Evolutionary conservation across 106 monocot species (phyloP).

Genomic region (Phalaenopsis equestris): DNA sequence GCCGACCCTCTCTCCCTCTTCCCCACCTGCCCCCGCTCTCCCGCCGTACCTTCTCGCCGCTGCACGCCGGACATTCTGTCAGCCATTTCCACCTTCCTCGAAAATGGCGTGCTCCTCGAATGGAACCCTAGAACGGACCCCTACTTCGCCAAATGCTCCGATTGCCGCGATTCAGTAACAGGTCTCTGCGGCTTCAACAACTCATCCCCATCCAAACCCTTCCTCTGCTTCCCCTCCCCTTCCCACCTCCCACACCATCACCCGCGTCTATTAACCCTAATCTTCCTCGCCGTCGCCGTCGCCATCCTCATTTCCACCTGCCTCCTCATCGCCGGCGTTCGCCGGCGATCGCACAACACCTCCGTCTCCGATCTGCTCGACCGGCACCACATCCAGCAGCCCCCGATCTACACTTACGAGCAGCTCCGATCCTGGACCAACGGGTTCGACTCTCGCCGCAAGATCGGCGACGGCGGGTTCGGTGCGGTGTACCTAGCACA

Average conservation of each 20-base stretch:
- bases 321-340: background rate
- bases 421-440: slow-evolving; percentile 48
- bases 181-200: slow-evolving; percentile 51
- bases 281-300: too few species aligned
- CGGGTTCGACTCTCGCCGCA: slow-evolving; percentile 49
- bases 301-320: too few species aligned
- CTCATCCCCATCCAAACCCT: slow-evolving; percentile 25
- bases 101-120: slow-evolving; percentile 19
- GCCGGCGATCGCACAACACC: slow-evolving; percentile 11
- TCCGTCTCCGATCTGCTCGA: slow-evolving; percentile 24
- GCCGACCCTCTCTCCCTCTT: too few species aligned
- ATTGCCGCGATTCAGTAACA: slow-evolving; percentile 9
- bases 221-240: background rate
- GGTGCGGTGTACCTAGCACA: slow-evolving; percentile 63
- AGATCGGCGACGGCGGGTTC: slow-evolving; percentile 72
- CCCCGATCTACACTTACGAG: slow-evolving; percentile 63
- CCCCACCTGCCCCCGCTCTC: too few species aligned
- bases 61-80: background rate
- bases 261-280: too few species aligned
- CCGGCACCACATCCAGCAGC: slow-evolving; percentile 29
- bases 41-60: too few species aligned
- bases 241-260: too few species aligned
- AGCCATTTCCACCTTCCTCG: slow-evolving; percentile 14
- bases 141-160: slow-evolving; percentile 36
- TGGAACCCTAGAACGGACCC: slow-evolving; percentile 30